Evolutionary conservation across 2,329 filamentous ascomycete genomes (phyloP).

Genomic region (Diplodia corticola): DNA sequence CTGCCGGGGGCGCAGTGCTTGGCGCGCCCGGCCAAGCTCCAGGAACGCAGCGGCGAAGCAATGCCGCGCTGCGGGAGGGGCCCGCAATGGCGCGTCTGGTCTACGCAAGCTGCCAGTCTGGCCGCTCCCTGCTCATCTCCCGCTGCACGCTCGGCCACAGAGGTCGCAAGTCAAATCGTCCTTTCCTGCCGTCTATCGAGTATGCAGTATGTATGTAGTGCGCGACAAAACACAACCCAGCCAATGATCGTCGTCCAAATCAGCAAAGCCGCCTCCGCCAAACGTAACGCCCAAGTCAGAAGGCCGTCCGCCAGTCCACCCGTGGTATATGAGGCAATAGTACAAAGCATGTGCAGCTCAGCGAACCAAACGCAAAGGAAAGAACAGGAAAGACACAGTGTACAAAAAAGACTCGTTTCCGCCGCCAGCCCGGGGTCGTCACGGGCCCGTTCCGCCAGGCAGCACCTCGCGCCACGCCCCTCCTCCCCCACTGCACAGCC

Average conservation of each 20-base stretch:
- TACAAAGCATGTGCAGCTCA: not conserved
- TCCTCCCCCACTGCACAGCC: not conserved
- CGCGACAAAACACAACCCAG: not conserved
- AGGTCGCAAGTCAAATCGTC: not conserved
- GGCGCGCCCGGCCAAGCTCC: constrained; percentile 3
- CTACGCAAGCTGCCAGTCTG: constrained; percentile 9
- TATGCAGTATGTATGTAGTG: too few species aligned
- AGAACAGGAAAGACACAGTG: not conserved
- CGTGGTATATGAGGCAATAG: constrained; percentile 18
- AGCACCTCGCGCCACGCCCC: not conserved
- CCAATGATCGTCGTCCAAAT: not conserved
- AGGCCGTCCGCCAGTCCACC: not conserved
- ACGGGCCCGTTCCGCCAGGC: not conserved
- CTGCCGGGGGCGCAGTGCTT: not conserved
- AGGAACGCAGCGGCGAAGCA: not conserved
- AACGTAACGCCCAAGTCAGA: constrained; percentile 10
- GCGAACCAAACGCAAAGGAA: not conserved
- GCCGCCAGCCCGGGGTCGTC: not conserved
- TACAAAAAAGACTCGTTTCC: constrained; percentile 11
- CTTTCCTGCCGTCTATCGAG: not conserved
- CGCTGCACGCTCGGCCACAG: not conserved
- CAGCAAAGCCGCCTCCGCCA: not conserved
- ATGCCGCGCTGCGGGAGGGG: constrained; percentile 15
- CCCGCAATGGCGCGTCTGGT: constrained; percentile 17
- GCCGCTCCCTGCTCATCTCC: constrained; percentile 5